A percentile compares a stretch with the other conserved stretches of the same genome.
Evolutionary conservation across 2,329 filamentous ascomycete species (phyloP).

Genomic region (Phaeosphaeria sp.): DNA sequence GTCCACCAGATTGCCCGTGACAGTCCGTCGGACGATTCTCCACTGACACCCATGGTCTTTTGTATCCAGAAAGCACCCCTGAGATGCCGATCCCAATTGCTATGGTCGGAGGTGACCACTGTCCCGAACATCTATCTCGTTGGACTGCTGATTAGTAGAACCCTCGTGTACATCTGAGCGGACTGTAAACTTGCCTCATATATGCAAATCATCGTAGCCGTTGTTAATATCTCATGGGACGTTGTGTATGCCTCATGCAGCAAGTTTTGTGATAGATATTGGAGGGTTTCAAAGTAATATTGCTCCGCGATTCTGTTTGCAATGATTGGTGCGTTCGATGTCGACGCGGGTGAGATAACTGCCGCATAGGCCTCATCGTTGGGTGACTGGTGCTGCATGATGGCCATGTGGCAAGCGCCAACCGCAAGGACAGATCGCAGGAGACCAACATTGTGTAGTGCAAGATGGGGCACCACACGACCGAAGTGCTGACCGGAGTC

Average conservation of each 20-base stretch:
- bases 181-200: slow-evolving; percentile 54
- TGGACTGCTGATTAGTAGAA: not conserved
- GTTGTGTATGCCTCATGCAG: slow-evolving; percentile 64
- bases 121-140: slow-evolving; percentile 61
- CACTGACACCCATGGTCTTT: slow-evolving; percentile 65
- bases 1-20: slow-evolving; percentile 69
- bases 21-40: slow-evolving; percentile 61
- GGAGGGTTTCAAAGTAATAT: slow-evolving; percentile 69
- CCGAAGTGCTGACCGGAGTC: slow-evolving; percentile 50
- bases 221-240: slow-evolving; percentile 65
- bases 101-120: slow-evolving; percentile 47
- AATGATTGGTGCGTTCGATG: slow-evolving; percentile 22
- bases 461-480: slow-evolving; percentile 42
- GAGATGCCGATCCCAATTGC: slow-evolving; percentile 68
- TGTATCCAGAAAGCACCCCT: slow-evolving; percentile 72
- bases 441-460: slow-evolving; percentile 62
- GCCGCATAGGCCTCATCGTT: slow-evolving; percentile 32
- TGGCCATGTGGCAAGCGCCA: slow-evolving; percentile 58
- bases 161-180: not conserved
- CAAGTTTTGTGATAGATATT: slow-evolving; percentile 67
- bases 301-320: slow-evolving; percentile 48
- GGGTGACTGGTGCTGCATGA: slow-evolving; percentile 35
- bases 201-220: slow-evolving; percentile 65
- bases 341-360: slow-evolving; percentile 26
- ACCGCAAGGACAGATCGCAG: slow-evolving; percentile 65